phyloP scores from a whole-genome alignment of 805 yeast genomes.

The Wickerhamiella sergipiensis region DNA sequence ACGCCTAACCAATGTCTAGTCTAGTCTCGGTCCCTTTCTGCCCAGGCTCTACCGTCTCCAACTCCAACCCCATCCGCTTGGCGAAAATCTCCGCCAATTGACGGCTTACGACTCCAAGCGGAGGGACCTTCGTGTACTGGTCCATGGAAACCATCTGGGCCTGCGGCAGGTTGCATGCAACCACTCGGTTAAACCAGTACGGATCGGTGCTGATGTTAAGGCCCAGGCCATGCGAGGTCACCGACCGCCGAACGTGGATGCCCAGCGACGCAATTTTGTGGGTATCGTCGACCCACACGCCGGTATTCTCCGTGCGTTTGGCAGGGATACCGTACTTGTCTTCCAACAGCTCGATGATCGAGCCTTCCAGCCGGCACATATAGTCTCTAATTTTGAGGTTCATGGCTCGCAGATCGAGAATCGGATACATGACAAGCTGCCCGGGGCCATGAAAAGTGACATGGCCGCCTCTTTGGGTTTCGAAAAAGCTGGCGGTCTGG shows the following conservation, averaged over 20 bases:
- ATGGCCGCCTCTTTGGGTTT: conserved; percentile 86
- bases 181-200: conserved; percentile 51
- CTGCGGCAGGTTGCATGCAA: conserved; percentile 75
- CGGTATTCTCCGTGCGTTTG: conserved; percentile 56
- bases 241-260: conserved; percentile 65
- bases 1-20: no score
- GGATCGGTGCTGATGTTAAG: conserved; percentile 67
- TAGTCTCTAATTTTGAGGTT: conserved; percentile 48
- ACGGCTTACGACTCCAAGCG: background rate
- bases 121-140: conserved; percentile 4
- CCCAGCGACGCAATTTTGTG: conserved; percentile 82
- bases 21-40: no score
- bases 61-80: background rate
- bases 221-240: conserved; percentile 84
- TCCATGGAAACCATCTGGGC: conserved; percentile 38
- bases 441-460: conserved; percentile 96
- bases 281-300: conserved; percentile 61
- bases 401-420: conserved; percentile 56
- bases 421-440: conserved; percentile 74
- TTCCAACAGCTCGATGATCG: conserved; percentile 37
- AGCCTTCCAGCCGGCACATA: conserved; percentile 47
- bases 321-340: conserved; percentile 31
- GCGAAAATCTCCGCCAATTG: conserved; percentile 1
- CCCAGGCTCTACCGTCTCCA: background rate
- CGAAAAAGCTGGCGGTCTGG: conserved; percentile 45